These are phyloP conservation scores for Chimonanthus praecox DNA, from an alignment of 164 flowering plant species.

Conservation along the genomic window DNA sequence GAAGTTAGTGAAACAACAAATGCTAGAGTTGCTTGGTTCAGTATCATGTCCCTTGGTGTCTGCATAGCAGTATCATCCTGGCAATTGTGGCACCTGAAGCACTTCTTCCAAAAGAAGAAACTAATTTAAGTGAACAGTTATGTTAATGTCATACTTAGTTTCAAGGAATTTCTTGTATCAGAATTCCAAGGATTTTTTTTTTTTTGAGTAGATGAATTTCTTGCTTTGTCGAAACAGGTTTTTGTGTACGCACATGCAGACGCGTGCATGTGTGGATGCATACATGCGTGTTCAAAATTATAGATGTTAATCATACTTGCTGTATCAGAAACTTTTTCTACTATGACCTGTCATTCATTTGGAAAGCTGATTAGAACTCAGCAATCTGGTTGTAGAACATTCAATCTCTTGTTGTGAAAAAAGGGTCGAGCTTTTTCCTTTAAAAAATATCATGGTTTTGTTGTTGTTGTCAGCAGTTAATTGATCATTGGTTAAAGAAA, in stretches of 20 bases:
- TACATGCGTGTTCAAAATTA: not conserved
- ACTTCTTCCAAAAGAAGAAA: conserved; percentile 50
- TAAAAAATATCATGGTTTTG: too few relatives aligned
- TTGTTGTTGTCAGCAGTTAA: too few relatives aligned
- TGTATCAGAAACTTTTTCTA: not conserved
- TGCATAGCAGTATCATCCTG: conserved; percentile 63
- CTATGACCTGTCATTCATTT: not conserved
- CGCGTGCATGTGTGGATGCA: not conserved
- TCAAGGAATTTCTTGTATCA: not conserved
- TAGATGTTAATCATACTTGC: too few relatives aligned
- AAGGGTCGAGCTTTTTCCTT: too few relatives aligned
- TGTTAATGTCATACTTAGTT: not conserved
- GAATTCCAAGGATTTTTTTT: not conserved
- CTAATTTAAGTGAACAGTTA: conserved; percentile 23
- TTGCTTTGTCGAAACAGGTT: not conserved
- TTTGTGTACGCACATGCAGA: not conserved
- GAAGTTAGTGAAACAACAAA: conserved; percentile 72
- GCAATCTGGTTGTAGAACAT: too few relatives aligned
- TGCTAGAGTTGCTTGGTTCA: conserved; percentile 69
- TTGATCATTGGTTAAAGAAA: too few relatives aligned
- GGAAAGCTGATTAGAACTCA: not conserved
- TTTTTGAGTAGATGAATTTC: not conserved
- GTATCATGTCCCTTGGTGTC: conserved; percentile 74
- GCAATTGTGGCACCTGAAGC: conserved; percentile 75
- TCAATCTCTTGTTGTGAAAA: too few relatives aligned